A percentile compares a stretch with the other conserved stretches of the same genome.
Evolutionary conservation across 2,329 filamentous ascomycete species (phyloP).

Genomic region (Clathrospora elynae): DNA sequence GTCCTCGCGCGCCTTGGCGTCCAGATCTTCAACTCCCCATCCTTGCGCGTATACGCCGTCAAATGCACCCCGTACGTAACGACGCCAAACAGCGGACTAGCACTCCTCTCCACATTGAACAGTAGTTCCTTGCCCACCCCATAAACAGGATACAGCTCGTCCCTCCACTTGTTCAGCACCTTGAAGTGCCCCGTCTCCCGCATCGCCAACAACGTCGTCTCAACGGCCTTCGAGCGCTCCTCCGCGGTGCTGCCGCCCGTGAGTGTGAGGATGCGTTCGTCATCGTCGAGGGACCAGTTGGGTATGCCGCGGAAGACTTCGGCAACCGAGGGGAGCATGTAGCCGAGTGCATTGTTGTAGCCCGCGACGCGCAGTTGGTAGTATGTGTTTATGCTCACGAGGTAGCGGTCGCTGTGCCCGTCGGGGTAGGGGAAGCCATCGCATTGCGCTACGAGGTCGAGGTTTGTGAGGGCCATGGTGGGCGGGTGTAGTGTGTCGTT

Average conservation of each 20-base stretch:
- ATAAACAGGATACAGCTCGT: constrained; percentile 52
- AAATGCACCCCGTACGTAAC: constrained; percentile 53
- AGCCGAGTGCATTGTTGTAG: constrained; percentile 65
- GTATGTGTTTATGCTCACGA: constrained; percentile 59
- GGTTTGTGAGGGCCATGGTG: constrained; percentile 52
- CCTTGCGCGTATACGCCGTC: constrained; percentile 44
- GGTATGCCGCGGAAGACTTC: constrained; percentile 60
- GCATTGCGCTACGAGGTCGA: constrained; percentile 63
- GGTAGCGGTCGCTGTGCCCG: constrained; percentile 61
- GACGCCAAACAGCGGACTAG: constrained; percentile 51
- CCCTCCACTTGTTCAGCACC: constrained; percentile 61
- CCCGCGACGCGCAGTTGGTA: constrained; percentile 70
- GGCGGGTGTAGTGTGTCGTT: constrained; percentile 1
- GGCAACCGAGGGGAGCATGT: constrained; percentile 66
- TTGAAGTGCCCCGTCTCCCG: constrained; percentile 72
- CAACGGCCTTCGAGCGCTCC: constrained; percentile 64
- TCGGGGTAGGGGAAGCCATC: constrained; percentile 80
- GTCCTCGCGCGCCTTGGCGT: constrained; percentile 73
- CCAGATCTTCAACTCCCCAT: constrained; percentile 74
- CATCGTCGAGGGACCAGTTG: constrained; percentile 65
- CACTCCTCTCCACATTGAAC: constrained; percentile 51
- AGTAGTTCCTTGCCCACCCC: constrained; percentile 47
- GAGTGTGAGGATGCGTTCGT: constrained; percentile 66
- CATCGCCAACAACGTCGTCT: constrained; percentile 68
- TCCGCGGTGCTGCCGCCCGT: constrained; percentile 63